Evolutionary conservation across 768 basidiomycete genomes (phyloP).

Genomic region (Russula emetica): DNA sequence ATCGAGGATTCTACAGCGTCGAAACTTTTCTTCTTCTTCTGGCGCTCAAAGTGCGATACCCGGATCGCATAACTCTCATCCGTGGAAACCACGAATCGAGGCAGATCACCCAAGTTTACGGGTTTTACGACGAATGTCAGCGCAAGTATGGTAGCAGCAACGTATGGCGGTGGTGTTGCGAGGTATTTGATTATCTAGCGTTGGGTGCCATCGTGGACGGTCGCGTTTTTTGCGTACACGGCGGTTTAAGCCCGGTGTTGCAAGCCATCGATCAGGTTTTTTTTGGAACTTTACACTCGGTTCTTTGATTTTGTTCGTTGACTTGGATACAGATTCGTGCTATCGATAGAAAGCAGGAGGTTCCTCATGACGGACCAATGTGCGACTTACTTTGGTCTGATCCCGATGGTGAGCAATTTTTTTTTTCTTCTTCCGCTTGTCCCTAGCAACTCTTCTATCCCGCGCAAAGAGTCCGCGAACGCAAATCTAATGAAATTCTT

Average conservation of each 20-base stretch:
- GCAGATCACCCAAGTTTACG: slow-evolving; percentile 95
- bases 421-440: no score
- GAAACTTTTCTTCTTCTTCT: slow-evolving; percentile 94
- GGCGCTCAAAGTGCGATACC: slow-evolving; percentile 94
- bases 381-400: slow-evolving; percentile 99
- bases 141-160: slow-evolving; percentile 90
- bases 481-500: background rate
- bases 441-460: background rate
- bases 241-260: slow-evolving; percentile 88
- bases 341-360: slow-evolving; percentile 95
- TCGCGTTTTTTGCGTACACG: slow-evolving; percentile 95
- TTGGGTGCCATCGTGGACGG: slow-evolving; percentile 96
- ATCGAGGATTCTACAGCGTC: slow-evolving; percentile 94
- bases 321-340: slow-evolving; percentile 64
- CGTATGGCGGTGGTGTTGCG: slow-evolving; percentile 98
- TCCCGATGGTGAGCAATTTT: slow-evolving; percentile 71
- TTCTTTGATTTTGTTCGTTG: slow-evolving; percentile 1
- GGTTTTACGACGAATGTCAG: slow-evolving; percentile 95
- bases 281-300: slow-evolving; percentile 16
- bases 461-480: background rate
- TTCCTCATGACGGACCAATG: slow-evolving; percentile 98
- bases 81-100: slow-evolving; percentile 97
- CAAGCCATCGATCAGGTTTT: slow-evolving; percentile 81
- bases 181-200: slow-evolving; percentile 96
- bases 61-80: slow-evolving; percentile 94